Conservation (phyloP, 129 eudicot genomes). For the Tanacetum coccineum region DNA sequence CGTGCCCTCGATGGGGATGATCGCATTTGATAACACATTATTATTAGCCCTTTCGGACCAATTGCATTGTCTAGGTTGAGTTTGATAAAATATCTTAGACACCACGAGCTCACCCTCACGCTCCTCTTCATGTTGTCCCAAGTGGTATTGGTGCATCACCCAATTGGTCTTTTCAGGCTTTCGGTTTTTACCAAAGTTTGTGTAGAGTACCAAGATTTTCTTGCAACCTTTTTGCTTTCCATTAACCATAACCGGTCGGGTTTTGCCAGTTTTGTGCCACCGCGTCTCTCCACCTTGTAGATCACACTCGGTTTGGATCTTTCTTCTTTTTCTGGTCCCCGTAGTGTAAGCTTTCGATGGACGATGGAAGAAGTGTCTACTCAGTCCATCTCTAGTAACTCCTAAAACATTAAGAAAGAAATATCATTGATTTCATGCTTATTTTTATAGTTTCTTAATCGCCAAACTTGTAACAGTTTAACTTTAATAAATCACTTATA, state of each 20-base stretch:
- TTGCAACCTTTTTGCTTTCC: constrained; percentile 96
- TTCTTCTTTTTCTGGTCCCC: constrained; percentile 90
- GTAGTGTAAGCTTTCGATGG: constrained; percentile 99
- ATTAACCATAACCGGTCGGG: constrained; percentile 84
- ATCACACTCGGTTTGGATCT: constrained; percentile 94
- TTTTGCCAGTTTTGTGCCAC: constrained; percentile 98
- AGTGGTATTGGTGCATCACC: constrained; percentile 99
- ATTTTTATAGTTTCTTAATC: neutral
- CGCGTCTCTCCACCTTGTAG: constrained; percentile 92
- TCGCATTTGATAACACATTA: constrained; percentile 22
- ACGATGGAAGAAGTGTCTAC: constrained; percentile 96
- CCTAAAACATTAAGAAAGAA: constrained; percentile 42
- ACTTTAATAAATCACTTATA: no score
- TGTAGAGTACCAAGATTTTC: constrained; percentile 90
- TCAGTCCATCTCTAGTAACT: constrained; percentile 90
- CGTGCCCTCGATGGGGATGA: constrained; percentile 20
- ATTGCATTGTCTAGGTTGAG: constrained; percentile 92
- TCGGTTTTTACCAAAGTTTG: constrained; percentile 90
- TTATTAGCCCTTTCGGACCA: constrained; percentile 48
- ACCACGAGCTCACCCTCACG: constrained; percentile 96
- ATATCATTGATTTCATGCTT: neutral
- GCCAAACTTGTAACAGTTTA: neutral
- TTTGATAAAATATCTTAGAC: constrained; percentile 90
- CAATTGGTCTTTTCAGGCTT: constrained; percentile 98
- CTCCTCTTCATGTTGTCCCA: constrained; percentile 93